Evolutionary conservation across 2,329 filamentous ascomycete genomes (phyloP).

Genomic region (Ascochyta fabae): DNA sequence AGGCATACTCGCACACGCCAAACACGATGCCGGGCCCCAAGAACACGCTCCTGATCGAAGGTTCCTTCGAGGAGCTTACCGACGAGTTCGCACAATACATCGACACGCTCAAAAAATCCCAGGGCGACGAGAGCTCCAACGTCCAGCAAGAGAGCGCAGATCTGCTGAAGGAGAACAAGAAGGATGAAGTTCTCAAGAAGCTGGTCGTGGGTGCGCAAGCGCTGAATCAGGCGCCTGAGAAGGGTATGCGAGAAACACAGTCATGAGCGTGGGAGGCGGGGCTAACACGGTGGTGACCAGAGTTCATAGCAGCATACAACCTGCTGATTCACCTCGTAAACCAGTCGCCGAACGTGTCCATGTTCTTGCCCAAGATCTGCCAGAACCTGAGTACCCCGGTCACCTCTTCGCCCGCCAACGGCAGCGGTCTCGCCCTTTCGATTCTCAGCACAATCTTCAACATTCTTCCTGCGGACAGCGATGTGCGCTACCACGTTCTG

Average conservation of each 20-base stretch:
- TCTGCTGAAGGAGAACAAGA: constrained; percentile 71
- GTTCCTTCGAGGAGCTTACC: constrained; percentile 88
- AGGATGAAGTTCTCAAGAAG: constrained; percentile 87
- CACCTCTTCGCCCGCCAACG: constrained; percentile 83
- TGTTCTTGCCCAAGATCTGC: constrained; percentile 88
- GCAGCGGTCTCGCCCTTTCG: constrained; percentile 83
- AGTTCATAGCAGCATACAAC: constrained; percentile 96
- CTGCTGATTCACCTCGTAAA: constrained; percentile 91
- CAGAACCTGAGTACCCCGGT: constrained; percentile 84
- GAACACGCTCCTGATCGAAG: constrained; percentile 79
- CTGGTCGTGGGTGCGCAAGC: constrained; percentile 79
- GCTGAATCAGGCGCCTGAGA: constrained; percentile 88
- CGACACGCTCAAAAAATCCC: constrained; percentile 75
- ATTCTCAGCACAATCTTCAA: constrained; percentile 97
- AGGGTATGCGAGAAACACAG: constrained; percentile 58
- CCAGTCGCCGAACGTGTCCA: constrained; percentile 83
- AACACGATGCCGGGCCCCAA: constrained; percentile 64
- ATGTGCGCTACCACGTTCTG: constrained; percentile 88
- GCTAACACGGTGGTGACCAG: constrained; percentile 54
- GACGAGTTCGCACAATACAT: constrained; percentile 95
- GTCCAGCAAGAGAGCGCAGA: constrained; percentile 71
- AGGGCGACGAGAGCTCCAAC: constrained; percentile 59
- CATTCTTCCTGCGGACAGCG: constrained; percentile 74
- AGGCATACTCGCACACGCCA: constrained; percentile 32
- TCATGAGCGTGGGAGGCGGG: constrained; percentile 14